Percentiles rank a stretch among this genome's conserved stretches.
Conservation (phyloP, 805 yeast species). For the Candida tibetensis region DNA sequence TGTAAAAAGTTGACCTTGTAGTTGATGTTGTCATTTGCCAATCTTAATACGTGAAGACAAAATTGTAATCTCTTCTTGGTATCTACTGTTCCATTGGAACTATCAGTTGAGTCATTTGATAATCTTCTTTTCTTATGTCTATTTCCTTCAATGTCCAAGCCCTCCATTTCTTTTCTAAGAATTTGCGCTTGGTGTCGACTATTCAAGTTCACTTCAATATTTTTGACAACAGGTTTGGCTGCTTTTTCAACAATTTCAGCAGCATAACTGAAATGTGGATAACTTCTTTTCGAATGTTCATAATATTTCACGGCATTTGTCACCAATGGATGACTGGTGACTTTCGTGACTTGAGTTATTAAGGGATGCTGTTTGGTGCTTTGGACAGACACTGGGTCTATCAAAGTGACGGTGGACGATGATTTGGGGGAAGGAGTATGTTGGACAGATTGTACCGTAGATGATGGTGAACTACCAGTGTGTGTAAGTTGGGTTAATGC, state of each 20-base stretch:
- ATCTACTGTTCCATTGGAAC: constrained; percentile 52
- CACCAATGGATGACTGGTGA: constrained; percentile 40
- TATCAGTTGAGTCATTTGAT: constrained; percentile 9
- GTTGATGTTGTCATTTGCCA: constrained; percentile 77
- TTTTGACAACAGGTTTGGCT: constrained; percentile 51
- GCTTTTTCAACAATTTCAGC: constrained; percentile 59
- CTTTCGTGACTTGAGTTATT: constrained; percentile 36
- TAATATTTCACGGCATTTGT: constrained; percentile 49
- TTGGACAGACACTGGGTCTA: not conserved
- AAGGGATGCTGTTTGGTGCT: constrained; percentile 31
- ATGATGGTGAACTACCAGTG: constrained; percentile 16
- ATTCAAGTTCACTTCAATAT: constrained; percentile 45
- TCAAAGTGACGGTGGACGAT: constrained; percentile 3
- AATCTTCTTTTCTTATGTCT: constrained; percentile 23
- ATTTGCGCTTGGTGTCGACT: constrained; percentile 31
- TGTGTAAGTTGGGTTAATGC: constrained; percentile 37
- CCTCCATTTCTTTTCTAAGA: constrained; percentile 17
- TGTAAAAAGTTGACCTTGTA: constrained; percentile 65
- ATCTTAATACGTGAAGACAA: constrained; percentile 71
- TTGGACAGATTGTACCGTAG: not conserved
- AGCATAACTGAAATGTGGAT: constrained; percentile 53
- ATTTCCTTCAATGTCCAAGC: constrained; percentile 4
- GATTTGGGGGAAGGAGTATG: constrained; percentile 4
- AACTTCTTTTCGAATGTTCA: constrained; percentile 45
- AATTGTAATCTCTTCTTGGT: constrained; percentile 74